Evolutionary conservation across 1,139 yeast genomes (phyloP), one percentile per base, ranked within the genome.

Genomic region (Scheffersomyces quercinus): DNA sequence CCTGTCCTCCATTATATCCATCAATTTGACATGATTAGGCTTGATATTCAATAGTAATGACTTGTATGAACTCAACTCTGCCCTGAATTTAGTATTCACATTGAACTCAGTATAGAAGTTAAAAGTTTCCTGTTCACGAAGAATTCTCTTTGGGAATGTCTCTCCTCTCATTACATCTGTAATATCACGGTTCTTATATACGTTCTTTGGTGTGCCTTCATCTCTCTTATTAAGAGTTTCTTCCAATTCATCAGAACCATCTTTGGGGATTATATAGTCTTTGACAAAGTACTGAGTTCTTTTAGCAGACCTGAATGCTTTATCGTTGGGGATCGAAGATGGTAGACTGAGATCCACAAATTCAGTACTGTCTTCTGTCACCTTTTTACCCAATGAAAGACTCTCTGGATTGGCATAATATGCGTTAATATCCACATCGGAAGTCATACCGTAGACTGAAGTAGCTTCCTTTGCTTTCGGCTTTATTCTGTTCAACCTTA

Each of bases 1-100:
- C 46, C 86, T 75, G 39, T 85, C 91, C 42, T 83, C 91, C n/a
- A 78, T 74, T n/a, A 65, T 47, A 3, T 46, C 51, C 47, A 71
- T 55, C 56, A 28, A 46, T 28, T 26, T 46, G 40, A 28, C 40
- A 48, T 36, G 29, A 29, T 46, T 42, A 13, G 43, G 52, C 31
- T 64, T 69, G 30, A 68, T 64, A 38, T 70, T 68, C 0, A 72
- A 59, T 1, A 84, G 75, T 30, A 72, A 58, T 10, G 70, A 66
- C 8, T 69, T 67, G 77, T 82, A 82, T 2, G 67, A 65, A 46
- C 70, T 68, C 41, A 85, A 65, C 10, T 71, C 66, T 9, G 65
- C 56, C 38, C 76, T 67, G n/a, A 82, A 63, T 3, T 68, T 61
- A 20, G 77, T 68, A 13, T 81, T 73, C 2, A 75, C 66, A n/a